Evolutionary conservation across 345 rosid species (phyloP), one percentile per base, ranked within the genome.

Genomic region (Boechera stricta): DNA sequence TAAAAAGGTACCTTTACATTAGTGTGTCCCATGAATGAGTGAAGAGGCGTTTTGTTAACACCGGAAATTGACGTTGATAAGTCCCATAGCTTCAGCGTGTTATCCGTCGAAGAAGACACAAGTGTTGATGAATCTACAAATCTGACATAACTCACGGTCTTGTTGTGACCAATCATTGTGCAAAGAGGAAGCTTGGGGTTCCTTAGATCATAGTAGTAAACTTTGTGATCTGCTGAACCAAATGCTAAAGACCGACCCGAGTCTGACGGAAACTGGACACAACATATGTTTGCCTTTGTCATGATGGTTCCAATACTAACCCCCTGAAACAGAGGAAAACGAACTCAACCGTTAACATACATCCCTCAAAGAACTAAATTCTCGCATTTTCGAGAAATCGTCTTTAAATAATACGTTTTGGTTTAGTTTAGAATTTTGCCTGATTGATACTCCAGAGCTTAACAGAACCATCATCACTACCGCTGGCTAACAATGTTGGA

Each of bases 51-150:
- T 77, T 92, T 91, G 39, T 82, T 87, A 74, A 87, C 79, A 59
- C 86, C 90, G 45, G 97, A 88, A 12, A 87, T 56, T 83, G 89
- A 73, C 73, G 54, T 68, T 11, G 99, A 89, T 80, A 95, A 86
- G 80, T 92, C 98, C 98, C 99, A 92, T 31, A 95, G 96, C 90
- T 92, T 95, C 79, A 95, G 54, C 0, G 98, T 88, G 82, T 95
- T 95, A 76, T 95, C 99, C 12, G 96, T 95, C 33, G 98, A 95
- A 26, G 96, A 88, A 41, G 97, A 95, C 69, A 92, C 98, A 49
- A 95, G 85, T 51, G 84, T 88, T 10, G 83, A 81, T 7, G 89
- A 28, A 75, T 95, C 97, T 42, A 91, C 77, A 80, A 95, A 95
- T 84, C 82, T 95, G 83, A 95, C 91, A 71, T 90, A 78, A 76